Conservation (phyloP, 805 yeast species). For the Grigorovia yakushimaensis region DNA sequence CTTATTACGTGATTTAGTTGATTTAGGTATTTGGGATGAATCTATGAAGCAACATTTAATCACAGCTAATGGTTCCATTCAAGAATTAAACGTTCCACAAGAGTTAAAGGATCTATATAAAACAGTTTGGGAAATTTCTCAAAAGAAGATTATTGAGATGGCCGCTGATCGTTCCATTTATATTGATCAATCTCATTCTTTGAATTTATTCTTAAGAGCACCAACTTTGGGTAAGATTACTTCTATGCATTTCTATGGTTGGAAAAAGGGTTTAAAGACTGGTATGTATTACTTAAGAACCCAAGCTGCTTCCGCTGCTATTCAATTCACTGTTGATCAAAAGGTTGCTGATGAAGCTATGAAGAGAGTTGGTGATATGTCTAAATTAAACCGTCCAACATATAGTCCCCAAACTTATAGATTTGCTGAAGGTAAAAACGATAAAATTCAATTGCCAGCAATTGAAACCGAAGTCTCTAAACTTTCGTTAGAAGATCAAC, state of each 20-base stretch:
- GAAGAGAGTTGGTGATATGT: constrained; percentile 9
- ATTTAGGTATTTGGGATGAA: constrained; percentile 72
- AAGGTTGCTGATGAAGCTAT: constrained; percentile 46
- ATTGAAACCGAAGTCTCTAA: background rate
- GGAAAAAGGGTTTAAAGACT: constrained; percentile 94
- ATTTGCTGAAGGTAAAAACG: constrained; percentile 5
- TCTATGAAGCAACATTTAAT: constrained; percentile 68
- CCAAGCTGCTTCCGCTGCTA: constrained; percentile 93
- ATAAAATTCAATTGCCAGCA: background rate
- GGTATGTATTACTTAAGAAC: constrained; percentile 96
- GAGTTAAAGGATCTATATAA: constrained; percentile 69
- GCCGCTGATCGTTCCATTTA: constrained; percentile 75
- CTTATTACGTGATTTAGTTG: constrained; percentile 67
- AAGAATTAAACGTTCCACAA: constrained; percentile 60
- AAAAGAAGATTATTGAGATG: constrained; percentile 72
- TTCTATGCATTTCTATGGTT: constrained; percentile 93
- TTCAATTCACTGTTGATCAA: constrained; percentile 72
- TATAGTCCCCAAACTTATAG: constrained; percentile 19
- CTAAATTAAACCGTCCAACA: constrained; percentile 31
- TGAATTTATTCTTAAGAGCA: constrained; percentile 73
- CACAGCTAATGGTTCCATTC: constrained; percentile 74
- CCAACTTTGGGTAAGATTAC: constrained; percentile 95
- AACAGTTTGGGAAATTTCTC: constrained; percentile 94
- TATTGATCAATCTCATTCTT: constrained; percentile 84
- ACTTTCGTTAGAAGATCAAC: background rate